A percentile compares a stretch with the other conserved stretches of the same genome.
phyloP scores from a whole-genome alignment of 148 eudicot species.

The Chenopodium album region DNA sequence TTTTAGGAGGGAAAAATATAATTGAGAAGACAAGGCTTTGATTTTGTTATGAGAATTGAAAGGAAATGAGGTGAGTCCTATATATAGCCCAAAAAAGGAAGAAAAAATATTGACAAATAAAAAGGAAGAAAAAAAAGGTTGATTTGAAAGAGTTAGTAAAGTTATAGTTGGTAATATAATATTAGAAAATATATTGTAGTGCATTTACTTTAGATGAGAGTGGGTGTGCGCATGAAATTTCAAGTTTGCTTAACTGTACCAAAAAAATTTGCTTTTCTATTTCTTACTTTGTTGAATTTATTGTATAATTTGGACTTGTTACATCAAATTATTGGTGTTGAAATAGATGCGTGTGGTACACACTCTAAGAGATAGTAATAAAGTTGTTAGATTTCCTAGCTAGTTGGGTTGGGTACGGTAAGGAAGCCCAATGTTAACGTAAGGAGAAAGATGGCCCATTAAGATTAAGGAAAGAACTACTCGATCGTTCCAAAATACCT shows the following conservation, averaged over 20 bases:
- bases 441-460: not conserved
- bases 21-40: slow-evolving; percentile 6
- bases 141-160: not conserved
- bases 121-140: slow-evolving; percentile 3
- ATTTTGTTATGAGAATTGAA: slow-evolving; percentile 14
- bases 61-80: not conserved
- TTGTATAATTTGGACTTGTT: not conserved
- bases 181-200: not conserved
- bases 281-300: slow-evolving; percentile 7
- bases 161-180: not conserved
- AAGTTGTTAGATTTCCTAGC: not conserved
- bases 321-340: not conserved
- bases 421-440: not conserved
- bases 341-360: not conserved
- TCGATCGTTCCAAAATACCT: no score
- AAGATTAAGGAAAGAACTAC: no score
- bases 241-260: slow-evolving; percentile 6
- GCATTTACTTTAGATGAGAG: slow-evolving; percentile 16
- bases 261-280: not conserved
- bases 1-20: not conserved
- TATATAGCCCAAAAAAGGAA: slow-evolving; percentile 13
- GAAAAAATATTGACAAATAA: no score
- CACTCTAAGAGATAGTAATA: no score
- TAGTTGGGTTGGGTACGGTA: not conserved
- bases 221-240: slow-evolving; percentile 16